Base-by-base conservation (phyloP, 768 basidiomycete genomes). In the Leucosporidium scottii region DNA sequence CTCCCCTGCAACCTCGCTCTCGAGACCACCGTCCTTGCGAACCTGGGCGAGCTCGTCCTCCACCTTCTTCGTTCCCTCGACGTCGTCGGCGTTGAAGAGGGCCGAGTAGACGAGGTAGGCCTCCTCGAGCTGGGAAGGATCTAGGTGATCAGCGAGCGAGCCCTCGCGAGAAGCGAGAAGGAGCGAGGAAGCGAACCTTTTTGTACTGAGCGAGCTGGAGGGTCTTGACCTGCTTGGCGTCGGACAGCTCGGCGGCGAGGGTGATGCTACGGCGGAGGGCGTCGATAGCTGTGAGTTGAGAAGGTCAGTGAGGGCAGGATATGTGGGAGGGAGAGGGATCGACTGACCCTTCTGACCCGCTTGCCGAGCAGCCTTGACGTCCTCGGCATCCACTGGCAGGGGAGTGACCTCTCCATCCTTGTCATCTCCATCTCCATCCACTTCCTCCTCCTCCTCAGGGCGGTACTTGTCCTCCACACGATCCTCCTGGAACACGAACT, bases 31-130 rank as follows among this genome's bases (percentile, higher is more conserved):
- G 20, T 67, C 70, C 44, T 67, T 62, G 4, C 70, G 28, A 9
- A 71, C 66, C 31, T 44, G 10, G 31, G 47, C 70, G 20, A 71
- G 53, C 56, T 67, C 66, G 4, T 2, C 49, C 53, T 71, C 70
- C n/a, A 62, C 25, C 36, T 61, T 28, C 9, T 23, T 20, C 8
- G 53, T 47, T 8, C 17, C 59, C 21, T 27, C 63, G 23, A 28
- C 31, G 44, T 68, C 70, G 23, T 60, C 63, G 6, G 70, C 63
- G 48, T 71, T 68, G 60, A 71, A 62, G 47, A 71, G 67, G 7
- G 70, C 66, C 18, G 66, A 68, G n/a, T 58, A 63, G 61, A 66
- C 61, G 51, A 71, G 65, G 27, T 64, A 39, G 15, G 54, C 31
- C 25, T 71, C 70, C 34, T 68, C 64, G 59, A 71, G 70, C 66